phyloP scores from a whole-genome alignment of 345 rosid genomes.

The Hirschfeldia incana region DNA sequence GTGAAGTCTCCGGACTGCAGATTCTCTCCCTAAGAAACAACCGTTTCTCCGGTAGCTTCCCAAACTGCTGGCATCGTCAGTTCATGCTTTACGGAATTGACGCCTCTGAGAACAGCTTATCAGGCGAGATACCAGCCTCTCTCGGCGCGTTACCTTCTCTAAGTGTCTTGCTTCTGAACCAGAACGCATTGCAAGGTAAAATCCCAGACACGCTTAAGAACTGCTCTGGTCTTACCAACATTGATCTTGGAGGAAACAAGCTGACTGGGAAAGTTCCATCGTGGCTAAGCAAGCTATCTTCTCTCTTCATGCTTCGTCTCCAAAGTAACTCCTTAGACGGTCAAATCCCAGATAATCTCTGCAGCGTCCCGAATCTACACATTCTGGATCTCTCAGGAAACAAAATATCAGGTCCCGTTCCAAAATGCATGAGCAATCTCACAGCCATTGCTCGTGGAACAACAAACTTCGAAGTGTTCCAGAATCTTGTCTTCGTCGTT shows the following conservation, averaged over 20 bases:
- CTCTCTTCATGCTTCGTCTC: constrained; percentile 48
- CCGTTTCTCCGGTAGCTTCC: constrained; percentile 44
- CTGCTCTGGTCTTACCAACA: constrained; percentile 46
- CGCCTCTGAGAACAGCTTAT: constrained; percentile 46
- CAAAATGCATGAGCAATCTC: constrained; percentile 47
- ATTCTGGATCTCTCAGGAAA: constrained; percentile 54
- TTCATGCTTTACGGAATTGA: constrained; percentile 50
- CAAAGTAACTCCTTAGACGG: constrained; percentile 43
- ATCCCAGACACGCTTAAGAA: constrained; percentile 55
- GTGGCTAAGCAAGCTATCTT: constrained; percentile 40
- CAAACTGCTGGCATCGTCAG: constrained; percentile 46
- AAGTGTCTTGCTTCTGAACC: constrained; percentile 45
- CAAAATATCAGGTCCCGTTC: constrained; percentile 47
- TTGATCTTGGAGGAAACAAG: constrained; percentile 57
- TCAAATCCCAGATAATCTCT: constrained; percentile 38
- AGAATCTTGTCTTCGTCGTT: not conserved
- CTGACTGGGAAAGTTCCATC: constrained; percentile 46
- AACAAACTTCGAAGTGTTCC: constrained; percentile 9
- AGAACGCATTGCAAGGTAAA: constrained; percentile 47
- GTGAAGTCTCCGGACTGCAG: constrained; percentile 44
- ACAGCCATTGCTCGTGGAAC: constrained; percentile 35
- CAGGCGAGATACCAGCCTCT: constrained; percentile 49
- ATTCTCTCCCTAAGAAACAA: constrained; percentile 47
- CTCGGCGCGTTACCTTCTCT: constrained; percentile 48
- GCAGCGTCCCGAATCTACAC: constrained; percentile 45